Conservation (phyloP, 805 yeast genomes). For the Metschnikowia kofuensis region DNA sequence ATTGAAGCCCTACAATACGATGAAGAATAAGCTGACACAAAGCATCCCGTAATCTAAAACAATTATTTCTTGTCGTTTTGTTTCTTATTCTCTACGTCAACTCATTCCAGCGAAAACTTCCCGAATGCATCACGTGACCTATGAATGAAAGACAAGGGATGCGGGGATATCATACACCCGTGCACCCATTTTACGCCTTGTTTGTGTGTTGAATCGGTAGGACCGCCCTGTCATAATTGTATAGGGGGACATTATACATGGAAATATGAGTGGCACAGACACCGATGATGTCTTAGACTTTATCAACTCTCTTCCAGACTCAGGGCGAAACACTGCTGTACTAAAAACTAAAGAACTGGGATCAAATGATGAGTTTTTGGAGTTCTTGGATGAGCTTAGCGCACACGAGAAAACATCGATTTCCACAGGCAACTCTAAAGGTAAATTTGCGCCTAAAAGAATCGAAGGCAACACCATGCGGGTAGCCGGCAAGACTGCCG, state of each 20-base stretch:
- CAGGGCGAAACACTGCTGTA: constrained; percentile 22
- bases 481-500: neutral
- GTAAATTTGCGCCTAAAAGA: constrained; percentile 36
- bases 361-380: constrained; percentile 53
- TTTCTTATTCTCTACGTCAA: too few relatives aligned
- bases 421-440: constrained; percentile 15
- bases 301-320: constrained; percentile 74
- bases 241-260: neutral
- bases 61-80: too few relatives aligned
- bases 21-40: too few relatives aligned
- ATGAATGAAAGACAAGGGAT: neutral
- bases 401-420: constrained; percentile 46
- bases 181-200: neutral
- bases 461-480: neutral
- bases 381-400: constrained; percentile 67
- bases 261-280: constrained; percentile 28
- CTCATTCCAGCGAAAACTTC: too few relatives aligned
- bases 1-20: too few relatives aligned
- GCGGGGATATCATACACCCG: neutral
- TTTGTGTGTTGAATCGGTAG: neutral
- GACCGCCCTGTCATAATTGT: neutral
- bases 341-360: constrained; percentile 21
- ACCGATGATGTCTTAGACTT: constrained; percentile 79
- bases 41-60: too few relatives aligned
- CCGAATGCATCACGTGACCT: neutral